These are phyloP conservation scores for Elsinoe australis DNA, from an alignment of 2,329 filamentous ascomycete genomes.

Conservation along the genomic window DNA sequence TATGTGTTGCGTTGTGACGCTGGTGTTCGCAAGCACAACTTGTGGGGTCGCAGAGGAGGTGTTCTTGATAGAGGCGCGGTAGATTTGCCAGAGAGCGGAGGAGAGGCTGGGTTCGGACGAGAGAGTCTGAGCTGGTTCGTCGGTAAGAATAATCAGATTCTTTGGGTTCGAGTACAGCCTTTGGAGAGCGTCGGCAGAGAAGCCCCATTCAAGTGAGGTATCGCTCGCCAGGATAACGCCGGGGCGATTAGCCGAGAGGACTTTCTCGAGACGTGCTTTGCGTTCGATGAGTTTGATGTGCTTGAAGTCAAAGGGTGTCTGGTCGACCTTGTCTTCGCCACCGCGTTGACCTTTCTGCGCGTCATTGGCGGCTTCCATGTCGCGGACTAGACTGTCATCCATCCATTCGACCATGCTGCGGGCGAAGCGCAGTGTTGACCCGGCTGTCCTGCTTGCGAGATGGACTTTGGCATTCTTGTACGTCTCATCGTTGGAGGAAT, in stretches of 20 bases:
- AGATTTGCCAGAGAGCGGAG: slow-evolving; percentile 7
- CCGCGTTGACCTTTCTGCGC: slow-evolving; percentile 28
- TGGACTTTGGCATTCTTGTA: slow-evolving; percentile 57
- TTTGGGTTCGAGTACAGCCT: slow-evolving; percentile 65
- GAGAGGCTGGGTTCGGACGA: neutral
- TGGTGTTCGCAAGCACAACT: neutral
- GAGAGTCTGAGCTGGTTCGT: slow-evolving; percentile 41
- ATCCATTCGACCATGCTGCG: slow-evolving; percentile 99
- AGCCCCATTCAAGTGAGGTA: slow-evolving; percentile 86
- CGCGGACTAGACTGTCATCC: slow-evolving; percentile 88
- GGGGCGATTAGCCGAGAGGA: slow-evolving; percentile 49
- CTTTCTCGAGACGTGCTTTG: slow-evolving; percentile 67
- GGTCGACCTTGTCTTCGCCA: slow-evolving; percentile 39
- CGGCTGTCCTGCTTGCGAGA: slow-evolving; percentile 76
- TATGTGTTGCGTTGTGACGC: neutral
- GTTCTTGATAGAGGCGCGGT: neutral
- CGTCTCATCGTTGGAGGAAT: slow-evolving; percentile 33
- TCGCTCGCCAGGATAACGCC: slow-evolving; percentile 87
- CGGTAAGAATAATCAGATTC: slow-evolving; percentile 82
- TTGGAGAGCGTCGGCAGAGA: slow-evolving; percentile 72
- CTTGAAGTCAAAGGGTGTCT: slow-evolving; percentile 82
- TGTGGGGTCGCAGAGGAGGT: neutral
- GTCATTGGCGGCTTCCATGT: slow-evolving; percentile 46
- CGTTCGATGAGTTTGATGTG: slow-evolving; percentile 77
- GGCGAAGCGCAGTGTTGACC: slow-evolving; percentile 82